Conservation (phyloP, 1,284 basidiomycete genomes). For the Ganoderma lucidum region DNA sequence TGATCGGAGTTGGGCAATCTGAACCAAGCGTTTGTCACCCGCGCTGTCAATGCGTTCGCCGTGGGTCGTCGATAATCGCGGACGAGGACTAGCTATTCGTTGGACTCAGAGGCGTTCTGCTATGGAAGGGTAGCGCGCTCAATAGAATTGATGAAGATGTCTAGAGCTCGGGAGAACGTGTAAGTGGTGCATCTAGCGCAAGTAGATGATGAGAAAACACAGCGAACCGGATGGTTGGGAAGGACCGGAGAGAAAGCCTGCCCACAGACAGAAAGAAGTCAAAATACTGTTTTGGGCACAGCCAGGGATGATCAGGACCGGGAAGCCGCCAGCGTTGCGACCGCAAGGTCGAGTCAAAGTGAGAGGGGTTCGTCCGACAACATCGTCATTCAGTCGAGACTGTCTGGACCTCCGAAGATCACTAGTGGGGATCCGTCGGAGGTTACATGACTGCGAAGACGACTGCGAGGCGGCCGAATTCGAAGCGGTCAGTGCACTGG, state of each 20-base stretch:
- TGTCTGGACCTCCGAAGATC: neutral
- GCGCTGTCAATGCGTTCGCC: neutral
- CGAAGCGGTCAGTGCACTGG: neutral
- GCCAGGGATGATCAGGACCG: slow-evolving; percentile 14
- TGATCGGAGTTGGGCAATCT: slow-evolving; percentile 5
- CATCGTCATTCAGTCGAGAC: slow-evolving; percentile 11
- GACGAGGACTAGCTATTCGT: neutral
- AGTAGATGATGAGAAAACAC: neutral
- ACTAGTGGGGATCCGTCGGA: slow-evolving; percentile 1
- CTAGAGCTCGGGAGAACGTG: slow-evolving; percentile 1
- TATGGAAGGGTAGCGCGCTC: neutral
- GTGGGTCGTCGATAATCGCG: neutral
- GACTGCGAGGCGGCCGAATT: neutral
- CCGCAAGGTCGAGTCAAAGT: slow-evolving; percentile 11
- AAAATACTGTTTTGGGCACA: slow-evolving; percentile 3
- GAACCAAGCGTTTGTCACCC: neutral
- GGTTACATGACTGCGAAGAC: slow-evolving; percentile 3
- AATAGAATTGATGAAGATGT: neutral
- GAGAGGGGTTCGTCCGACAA: slow-evolving; percentile 12
- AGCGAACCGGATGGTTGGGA: slow-evolving; percentile 12
- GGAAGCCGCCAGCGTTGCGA: slow-evolving; percentile 5
- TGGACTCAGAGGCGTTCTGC: neutral
- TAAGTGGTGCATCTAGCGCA: neutral
- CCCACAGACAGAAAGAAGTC: slow-evolving; percentile 1
- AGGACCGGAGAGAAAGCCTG: neutral